Base-by-base conservation (phyloP, 75 land plant genomes). In the Sequoia sempervirens region DNA sequence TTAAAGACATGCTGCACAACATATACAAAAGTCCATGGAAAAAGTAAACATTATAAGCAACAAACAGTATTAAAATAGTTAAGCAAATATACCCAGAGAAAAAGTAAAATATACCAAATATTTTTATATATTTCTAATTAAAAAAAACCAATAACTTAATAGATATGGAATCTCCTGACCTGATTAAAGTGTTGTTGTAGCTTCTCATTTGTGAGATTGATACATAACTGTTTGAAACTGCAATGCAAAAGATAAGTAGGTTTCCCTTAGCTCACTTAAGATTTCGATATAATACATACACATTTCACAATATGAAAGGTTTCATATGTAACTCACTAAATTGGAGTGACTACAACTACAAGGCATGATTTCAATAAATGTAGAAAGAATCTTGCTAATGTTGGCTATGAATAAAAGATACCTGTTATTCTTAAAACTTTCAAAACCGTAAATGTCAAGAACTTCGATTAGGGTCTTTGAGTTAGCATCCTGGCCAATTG, bases 391-490 rank as follows among this genome's bases (percentile, higher is more conserved):
- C 17, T 73, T 70, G 34, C 20, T n/a, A n/a, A n/a, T n/a, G n/a
- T n/a, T 18, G 17, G 20, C n/a, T 30, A 32, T 18, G 34, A 52
- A 50, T 52, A 13, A 81, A 64, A 73, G n/a, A 17, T 58, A 97
- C 99, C 98, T 97, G 99, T 97, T 97, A 76, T 88, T 90, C 90
- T 97, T 96, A 95, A 97, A 97, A 90, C 98, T 97, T 87, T 97
- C 99, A 84, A 97, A 97, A 41, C 99, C 99, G 86, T 96, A 97
- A 28, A 97, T 97, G 90, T 97, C 99, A 86, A 97, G 90, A 80
- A 97, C 99, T 34, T 98, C 99, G 58, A 97, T 96, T 81, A 93
- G 85, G 58, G 53, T 84, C 85, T 93, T 92, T 52, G 99, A 97
- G 72, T 91, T 73, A 76, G 98, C 95, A 84, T 97, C 99, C 87